Base-by-base conservation (phyloP, 1,284 basidiomycete species). In the Salmacisia buchloeana region DNA sequence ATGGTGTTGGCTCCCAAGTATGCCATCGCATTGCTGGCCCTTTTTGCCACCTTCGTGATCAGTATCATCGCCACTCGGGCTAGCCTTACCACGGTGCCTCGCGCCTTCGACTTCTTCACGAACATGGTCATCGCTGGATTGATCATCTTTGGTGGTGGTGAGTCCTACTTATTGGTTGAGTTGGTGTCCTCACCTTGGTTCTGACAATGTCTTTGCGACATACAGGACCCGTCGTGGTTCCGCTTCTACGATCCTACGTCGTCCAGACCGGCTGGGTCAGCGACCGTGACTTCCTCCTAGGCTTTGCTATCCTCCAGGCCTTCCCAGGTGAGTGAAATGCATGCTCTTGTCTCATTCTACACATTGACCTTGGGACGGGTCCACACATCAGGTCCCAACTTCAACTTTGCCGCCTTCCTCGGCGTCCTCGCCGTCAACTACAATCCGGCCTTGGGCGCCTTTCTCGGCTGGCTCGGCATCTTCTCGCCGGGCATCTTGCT, bases 91-190 rank as follows among this genome's bases (percentile, higher is more conserved):
- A 60, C 72, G 13, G 74, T 80, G 2, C 73, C 75, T 0, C 67
- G 74, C 7, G 62, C 63, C 1, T 71, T 83, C 5, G 79, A 82
- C 61, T 81, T 83, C 67, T 82, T 83, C 70, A 79, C 75, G n/a
- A 83, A 83, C 66, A 80, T 83, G 77, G 68, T 82, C 58, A 72
- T 83, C 25, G 83, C 82, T 1, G 83, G 83, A 3, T 83, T 84
- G 9, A 84, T 86, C 73, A 85, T 85, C 64, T 85, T 86, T 69
- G 85, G 85, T 21, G 85, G 85, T 9, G 86, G 85, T 15, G 25
- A 21, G 85, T 85, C 0, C 85, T 86, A 6, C 85, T 86, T 35
- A 84, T 86, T 64, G 52, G 64, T 71, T 68, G 31, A 3, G 27
- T 54, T 18, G n/a, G 25, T 41, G 9, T 23, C 12, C 31, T 29